Base-by-base conservation (phyloP, 2,329 filamentous ascomycete genomes). In the Stagonosporopsis rhizophila region DNA sequence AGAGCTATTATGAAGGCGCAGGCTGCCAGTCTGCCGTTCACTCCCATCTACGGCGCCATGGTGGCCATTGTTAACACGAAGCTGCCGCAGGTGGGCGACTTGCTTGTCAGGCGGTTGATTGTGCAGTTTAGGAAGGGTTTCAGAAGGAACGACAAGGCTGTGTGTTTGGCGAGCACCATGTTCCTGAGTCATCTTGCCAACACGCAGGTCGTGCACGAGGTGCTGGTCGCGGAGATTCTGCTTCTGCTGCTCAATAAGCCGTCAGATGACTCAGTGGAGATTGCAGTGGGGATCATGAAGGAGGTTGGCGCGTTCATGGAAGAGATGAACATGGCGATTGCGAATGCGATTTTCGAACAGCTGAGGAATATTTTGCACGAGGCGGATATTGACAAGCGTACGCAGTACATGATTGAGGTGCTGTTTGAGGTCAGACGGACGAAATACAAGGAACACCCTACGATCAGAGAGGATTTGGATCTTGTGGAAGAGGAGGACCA, bases 391-490 rank as follows among this genome's bases (percentile, higher is more conserved):
- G 94, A 98, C 73, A 97, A 96, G 82, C 86, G 95, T 62, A 93
- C 94, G n/a, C 95, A 99, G 78, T 99, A 98, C 78, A 96, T 96
- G 91, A 94, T 99, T 54, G 95, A 99, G 76, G 95, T 98, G 6
- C 80, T 99, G 39, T 99, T 99, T 75, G 93, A 99, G 79, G 89
- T 97, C 52, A 87, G 95, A 61, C 96, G 97, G 78, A 94, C 98
- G 78, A 90, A 90, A 69, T 99, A 96, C 82, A 96, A 96, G 80
- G 92, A 98, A 69, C 92, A 98, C 69, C 92, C 89, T 17, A 89
- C 92, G 0, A 82, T 98, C 67, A 93, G 88, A 75, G 93, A 97
- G 72, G 95, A 99, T 74, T 81, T 99, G 54, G 95, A 99, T 77
- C 77, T 99, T 41, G 91, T 99, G 8, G 94, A 98, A 77, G 95